phyloP scores from a whole-genome alignment of 768 basidiomycete species.

The Podaxis mareebaensis region DNA sequence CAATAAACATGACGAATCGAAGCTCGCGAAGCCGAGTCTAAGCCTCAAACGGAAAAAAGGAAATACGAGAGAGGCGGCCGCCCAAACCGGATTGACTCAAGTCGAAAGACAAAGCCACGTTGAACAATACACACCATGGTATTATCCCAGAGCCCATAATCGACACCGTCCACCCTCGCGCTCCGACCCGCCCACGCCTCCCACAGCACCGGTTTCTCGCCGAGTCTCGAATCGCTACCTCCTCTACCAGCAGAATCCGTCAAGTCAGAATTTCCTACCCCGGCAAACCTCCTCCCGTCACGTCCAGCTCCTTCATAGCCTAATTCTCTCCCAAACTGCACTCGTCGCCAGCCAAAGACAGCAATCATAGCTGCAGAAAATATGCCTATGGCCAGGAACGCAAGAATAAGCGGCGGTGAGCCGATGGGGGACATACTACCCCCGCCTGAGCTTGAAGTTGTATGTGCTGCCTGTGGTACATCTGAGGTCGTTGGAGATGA shows the following conservation, averaged over 20 bases:
- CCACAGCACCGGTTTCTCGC: slow-evolving; percentile 45
- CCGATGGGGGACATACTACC: slow-evolving; percentile 25
- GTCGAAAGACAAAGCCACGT: background rate
- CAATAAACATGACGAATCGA: background rate
- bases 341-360: slow-evolving; percentile 47
- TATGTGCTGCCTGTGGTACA: slow-evolving; percentile 2
- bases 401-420: slow-evolving; percentile 59
- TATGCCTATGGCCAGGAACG: slow-evolving; percentile 59
- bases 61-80: background rate
- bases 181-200: slow-evolving; percentile 37
- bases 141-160: slow-evolving; percentile 34
- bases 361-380: slow-evolving; percentile 49
- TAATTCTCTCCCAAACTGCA: slow-evolving; percentile 24
- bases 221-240: slow-evolving; percentile 13
- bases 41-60: background rate
- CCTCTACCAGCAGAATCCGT: background rate
- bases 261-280: background rate
- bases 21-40: background rate
- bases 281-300: background rate
- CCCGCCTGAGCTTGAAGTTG: background rate
- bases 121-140: slow-evolving; percentile 38
- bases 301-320: background rate
- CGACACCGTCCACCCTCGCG: slow-evolving; percentile 14
- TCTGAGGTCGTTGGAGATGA: background rate
- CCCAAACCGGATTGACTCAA: background rate